Evolutionary conservation across 352 stramenopile genomes (phyloP), one percentile per base, ranked within the genome.

Genomic region (Phytophthora sojae): DNA sequence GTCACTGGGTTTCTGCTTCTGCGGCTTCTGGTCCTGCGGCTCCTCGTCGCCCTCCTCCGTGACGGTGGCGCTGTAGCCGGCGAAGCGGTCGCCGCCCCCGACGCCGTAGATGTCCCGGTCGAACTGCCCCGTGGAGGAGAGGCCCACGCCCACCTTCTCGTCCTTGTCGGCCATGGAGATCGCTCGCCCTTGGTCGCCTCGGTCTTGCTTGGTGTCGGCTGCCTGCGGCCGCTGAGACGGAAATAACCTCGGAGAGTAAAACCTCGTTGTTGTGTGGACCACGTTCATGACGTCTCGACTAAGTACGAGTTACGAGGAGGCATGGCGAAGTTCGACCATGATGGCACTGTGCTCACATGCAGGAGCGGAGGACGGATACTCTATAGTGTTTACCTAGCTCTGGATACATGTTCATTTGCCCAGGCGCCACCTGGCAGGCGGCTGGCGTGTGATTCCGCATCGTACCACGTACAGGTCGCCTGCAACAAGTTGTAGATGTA

Each of bases 41-140:
- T 23, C 15, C 45, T 83, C 75, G 30, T 92, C 85, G n/a, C 76
- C 81, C 26, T 91, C 82, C 19, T 92, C 84, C 1, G 76, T 72
- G 14, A 96, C 53, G 3, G 84, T 91, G 1, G 73, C 63, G 29
- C 80, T 84, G 63, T 93, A 94, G 7, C 86, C 85, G 12, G 73
- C 75, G 42, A 85, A 93, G 39, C 80, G 86, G 67, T 94, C 74
- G 32, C 56, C 56, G 15, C 68, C 71, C 11, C 42, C 37, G 15
- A 44, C 60, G 14, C 83, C 82, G 65, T 96, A 96, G 37, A 96
- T 87, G 49, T 96, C 84, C 55, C 80, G 65, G 73, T 96, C 89
- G 63, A 94, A 96, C 51, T 88, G 79, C 12, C 88, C 88, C 56
- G 76, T 70, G 9, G 88, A 90, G 17, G 74, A 70, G 53, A 96